Base-by-base conservation (phyloP, 1,284 basidiomycete genomes). In the Irpex lacteus region DNA sequence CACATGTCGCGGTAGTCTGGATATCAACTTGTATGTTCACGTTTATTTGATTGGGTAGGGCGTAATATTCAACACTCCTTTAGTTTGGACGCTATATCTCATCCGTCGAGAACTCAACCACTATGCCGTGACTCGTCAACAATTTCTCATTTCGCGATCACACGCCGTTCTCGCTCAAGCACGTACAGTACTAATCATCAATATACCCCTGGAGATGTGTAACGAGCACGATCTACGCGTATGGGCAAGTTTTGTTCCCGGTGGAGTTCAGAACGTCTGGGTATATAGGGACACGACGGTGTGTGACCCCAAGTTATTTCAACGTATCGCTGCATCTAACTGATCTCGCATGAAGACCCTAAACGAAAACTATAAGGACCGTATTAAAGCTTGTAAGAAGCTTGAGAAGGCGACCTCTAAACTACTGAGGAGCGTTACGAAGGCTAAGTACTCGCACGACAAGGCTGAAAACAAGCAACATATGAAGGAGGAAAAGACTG, bases 261-360 rank as follows among this genome's bases (percentile, higher is more conserved):
- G 91, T 13, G 91, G 92, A 0, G 83, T 92, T n/a, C 86, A 89
- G 73, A 80, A 84, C 58, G 84, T 94, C 53, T 94, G 92, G 92
- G 77, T 94, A 61, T 88, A 87, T 70, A 79, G 87, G 69, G 85
- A 80, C 68, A 85, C 79, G 15, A 74, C 69, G 54, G 67, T 67
- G 21, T 5, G 63, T 59, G 15, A 9, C 7, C n/a, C 26, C 4
- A 26, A 26, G 4, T 26, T 26, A 4, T 26, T 4, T 4, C 2
- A 26, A 26, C 26, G 26, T 26, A 26, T 26, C 3, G 26, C 4
- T 4, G 26, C 4, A 0, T 26, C 26, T 4, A 26, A 26, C 5
- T 58, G n/a, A 56, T 54, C n/a, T 47, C 9, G 11, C 37, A 11
- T 84, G 73, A 79, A 82, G 1, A 44, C 40, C 3, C 81, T 94